phyloP scores from a whole-genome alignment of 2,329 filamentous ascomycete species.

The Pseudopyrenochaeta lycopersici region DNA sequence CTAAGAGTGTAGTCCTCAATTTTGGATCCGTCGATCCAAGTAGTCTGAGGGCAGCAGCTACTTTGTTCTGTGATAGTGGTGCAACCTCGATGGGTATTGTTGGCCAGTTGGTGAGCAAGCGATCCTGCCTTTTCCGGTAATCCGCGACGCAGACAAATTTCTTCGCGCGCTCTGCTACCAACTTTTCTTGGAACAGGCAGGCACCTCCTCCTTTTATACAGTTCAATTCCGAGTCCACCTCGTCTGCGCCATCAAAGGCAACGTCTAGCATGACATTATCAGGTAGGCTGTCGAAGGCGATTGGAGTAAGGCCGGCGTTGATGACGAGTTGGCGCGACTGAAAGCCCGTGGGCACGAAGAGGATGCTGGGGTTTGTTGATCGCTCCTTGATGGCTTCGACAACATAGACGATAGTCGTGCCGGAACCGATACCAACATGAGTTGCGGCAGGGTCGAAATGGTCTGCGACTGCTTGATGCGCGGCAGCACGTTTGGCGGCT shows the following conservation, averaged over 20 bases:
- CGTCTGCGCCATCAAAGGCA: constrained; percentile 95
- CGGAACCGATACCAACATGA: constrained; percentile 81
- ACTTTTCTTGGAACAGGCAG: constrained; percentile 97
- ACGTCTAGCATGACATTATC: constrained; percentile 76
- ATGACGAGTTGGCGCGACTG: constrained; percentile 90
- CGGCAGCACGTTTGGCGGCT: constrained; percentile 77
- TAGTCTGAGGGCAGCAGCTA: constrained; percentile 74
- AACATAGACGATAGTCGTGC: constrained; percentile 84
- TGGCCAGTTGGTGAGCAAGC: constrained; percentile 80
- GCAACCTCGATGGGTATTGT: constrained; percentile 92
- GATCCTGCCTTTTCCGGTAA: constrained; percentile 84
- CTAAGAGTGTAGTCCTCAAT: constrained; percentile 75
- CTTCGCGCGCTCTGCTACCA: constrained; percentile 84
- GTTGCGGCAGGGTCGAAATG: constrained; percentile 71
- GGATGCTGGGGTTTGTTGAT: constrained; percentile 64
- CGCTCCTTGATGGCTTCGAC: constrained; percentile 75
- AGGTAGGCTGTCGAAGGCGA: constrained; percentile 80
- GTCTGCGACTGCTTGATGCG: constrained; percentile 75
- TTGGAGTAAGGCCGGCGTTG: constrained; percentile 76
- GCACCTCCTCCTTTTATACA: constrained; percentile 98
- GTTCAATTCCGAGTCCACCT: constrained; percentile 93
- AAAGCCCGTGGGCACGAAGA: constrained; percentile 91
- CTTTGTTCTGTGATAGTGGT: constrained; percentile 80
- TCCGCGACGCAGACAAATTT: constrained; percentile 92
- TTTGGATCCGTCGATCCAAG: constrained; percentile 77